Conservation (phyloP, 495 filamentous ascomycete species). For the Paragyromitra xinjiangensis region DNA sequence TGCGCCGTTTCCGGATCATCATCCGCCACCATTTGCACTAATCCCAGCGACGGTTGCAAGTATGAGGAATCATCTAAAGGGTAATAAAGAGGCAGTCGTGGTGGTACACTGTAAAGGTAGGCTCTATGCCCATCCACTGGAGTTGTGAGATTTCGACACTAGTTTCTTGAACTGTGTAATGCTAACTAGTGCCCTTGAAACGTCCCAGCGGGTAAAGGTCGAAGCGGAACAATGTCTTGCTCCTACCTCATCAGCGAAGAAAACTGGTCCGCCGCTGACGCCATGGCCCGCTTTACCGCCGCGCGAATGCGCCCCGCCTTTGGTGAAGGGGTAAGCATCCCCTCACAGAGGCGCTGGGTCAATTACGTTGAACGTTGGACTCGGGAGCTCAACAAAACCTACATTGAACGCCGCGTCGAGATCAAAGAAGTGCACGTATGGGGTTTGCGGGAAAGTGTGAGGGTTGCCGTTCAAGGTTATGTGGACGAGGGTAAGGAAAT, state of each 20-base stretch:
- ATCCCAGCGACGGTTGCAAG: conserved; percentile 87
- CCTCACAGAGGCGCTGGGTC: conserved; percentile 87
- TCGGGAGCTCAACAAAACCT: conserved; percentile 70
- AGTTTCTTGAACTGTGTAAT: not conserved
- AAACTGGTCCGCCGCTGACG: conserved; percentile 81
- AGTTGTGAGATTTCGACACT: not conserved
- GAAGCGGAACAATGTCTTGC: conserved; percentile 87
- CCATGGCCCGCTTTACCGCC: conserved; percentile 82
- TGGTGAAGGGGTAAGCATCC: conserved; percentile 90
- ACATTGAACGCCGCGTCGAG: conserved; percentile 83
- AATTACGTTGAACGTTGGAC: conserved; percentile 91
- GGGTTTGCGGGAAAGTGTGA: conserved; percentile 87
- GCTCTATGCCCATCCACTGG: not conserved
- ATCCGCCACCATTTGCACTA: conserved; percentile 90
- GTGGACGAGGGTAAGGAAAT: conserved; percentile 88
- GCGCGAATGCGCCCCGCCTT: conserved; percentile 88
- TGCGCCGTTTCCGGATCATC: conserved; percentile 96
- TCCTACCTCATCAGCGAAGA: conserved; percentile 90
- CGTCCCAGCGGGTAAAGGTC: conserved; percentile 79
- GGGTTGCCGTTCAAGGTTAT: conserved; percentile 84
- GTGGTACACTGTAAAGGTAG: conserved; percentile 88
- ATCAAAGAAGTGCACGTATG: conserved; percentile 88
- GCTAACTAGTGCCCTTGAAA: not conserved
- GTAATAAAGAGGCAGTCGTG: conserved; percentile 68
- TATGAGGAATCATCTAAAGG: conserved; percentile 72